Conservation (phyloP, 148 eudicot species). For the Bassia scoparia region DNA sequence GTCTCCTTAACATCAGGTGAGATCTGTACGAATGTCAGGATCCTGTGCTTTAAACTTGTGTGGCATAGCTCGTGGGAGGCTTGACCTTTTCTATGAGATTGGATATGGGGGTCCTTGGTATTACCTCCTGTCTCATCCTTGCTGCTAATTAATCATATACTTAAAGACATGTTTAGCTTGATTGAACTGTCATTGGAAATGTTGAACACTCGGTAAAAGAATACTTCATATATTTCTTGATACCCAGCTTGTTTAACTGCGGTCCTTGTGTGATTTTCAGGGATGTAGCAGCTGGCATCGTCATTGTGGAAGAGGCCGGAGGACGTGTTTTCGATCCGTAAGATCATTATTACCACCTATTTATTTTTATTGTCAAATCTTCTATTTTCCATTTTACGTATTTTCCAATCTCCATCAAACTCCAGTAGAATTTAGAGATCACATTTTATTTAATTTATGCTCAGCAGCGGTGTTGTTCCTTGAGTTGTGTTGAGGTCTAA, state of each 20-base stretch:
- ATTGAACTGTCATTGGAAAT: background rate
- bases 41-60: constrained; percentile 93
- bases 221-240: background rate
- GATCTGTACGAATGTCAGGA: constrained; percentile 86
- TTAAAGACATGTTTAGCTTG: background rate
- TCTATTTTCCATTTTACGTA: no score
- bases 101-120: constrained; percentile 96
- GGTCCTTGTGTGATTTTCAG: constrained; percentile 34
- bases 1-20: constrained; percentile 51
- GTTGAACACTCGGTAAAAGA: background rate
- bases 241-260: background rate
- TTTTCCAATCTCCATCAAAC: background rate
- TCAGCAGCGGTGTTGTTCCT: background rate
- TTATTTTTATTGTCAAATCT: background rate
- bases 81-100: constrained; percentile 61
- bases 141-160: background rate
- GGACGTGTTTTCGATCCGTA: constrained; percentile 56
- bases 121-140: background rate
- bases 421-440: background rate
- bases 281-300: constrained; percentile 87
- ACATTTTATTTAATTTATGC: background rate
- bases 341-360: background rate
- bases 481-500: background rate
- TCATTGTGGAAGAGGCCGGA: constrained; percentile 89
- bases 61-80: constrained; percentile 90